Evolutionary conservation across 2,329 filamentous ascomycete genomes (phyloP).

Genomic region (Clonostachys sp.): DNA sequence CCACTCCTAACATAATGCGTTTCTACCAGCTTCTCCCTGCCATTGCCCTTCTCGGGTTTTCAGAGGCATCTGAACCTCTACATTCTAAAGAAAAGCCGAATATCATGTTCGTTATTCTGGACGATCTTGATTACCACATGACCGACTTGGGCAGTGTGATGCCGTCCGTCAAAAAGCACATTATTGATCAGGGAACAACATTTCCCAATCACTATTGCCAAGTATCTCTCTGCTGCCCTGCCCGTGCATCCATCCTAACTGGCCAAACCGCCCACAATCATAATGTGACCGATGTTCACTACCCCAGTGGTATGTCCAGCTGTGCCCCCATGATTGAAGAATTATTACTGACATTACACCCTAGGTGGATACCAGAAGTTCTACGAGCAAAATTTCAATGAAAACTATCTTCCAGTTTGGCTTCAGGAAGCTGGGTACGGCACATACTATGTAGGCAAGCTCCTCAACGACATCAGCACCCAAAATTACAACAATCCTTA

Average conservation of each 20-base stretch:
- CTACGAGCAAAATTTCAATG: slow-evolving; percentile 40
- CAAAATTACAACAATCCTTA: slow-evolving; percentile 45
- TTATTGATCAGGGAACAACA: slow-evolving; percentile 1
- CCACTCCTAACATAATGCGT: too few species aligned
- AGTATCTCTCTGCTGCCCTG: slow-evolving; percentile 4
- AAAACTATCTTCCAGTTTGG: slow-evolving; percentile 44
- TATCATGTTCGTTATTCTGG: slow-evolving; percentile 56
- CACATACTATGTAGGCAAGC: slow-evolving; percentile 49
- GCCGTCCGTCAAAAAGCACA: neutral
- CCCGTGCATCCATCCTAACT: slow-evolving; percentile 1
- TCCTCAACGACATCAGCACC: slow-evolving; percentile 44
- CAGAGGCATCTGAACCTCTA: neutral
- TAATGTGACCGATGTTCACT: slow-evolving; percentile 5
- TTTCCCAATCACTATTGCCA: slow-evolving; percentile 5
- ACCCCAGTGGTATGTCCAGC: neutral
- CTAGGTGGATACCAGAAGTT: slow-evolving; percentile 40
- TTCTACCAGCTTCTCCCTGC: too few species aligned
- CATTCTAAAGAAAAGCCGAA: slow-evolving; percentile 31
- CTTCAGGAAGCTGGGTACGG: slow-evolving; percentile 43
- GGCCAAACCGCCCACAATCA: slow-evolving; percentile 5
- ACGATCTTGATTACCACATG: slow-evolving; percentile 56
- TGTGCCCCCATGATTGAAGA: too few species aligned
- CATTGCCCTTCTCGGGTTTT: too few species aligned
- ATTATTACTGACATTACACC: neutral
- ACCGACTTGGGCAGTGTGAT: slow-evolving; percentile 41